A percentile compares a stretch with the other conserved stretches of the same genome.
Conservation (phyloP, 2,329 filamentous ascomycete species). For the Ascochyta koolunga region DNA sequence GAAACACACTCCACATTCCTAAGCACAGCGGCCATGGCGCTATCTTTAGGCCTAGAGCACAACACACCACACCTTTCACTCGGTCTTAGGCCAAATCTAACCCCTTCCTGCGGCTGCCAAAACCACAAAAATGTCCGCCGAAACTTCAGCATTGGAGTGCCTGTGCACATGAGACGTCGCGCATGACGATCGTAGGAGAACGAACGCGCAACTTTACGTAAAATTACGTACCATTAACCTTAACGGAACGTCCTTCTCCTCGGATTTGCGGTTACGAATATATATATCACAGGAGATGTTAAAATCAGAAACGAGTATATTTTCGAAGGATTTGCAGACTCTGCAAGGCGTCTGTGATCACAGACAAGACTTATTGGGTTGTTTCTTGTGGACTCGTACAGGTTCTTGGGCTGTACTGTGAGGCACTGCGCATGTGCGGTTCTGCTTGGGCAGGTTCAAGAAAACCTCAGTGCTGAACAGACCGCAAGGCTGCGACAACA, state of each 20-base stretch:
- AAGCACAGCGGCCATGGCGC: conserved; percentile 4
- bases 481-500: neutral
- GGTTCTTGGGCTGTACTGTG: neutral
- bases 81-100: conserved; percentile 12
- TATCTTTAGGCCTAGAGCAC: conserved; percentile 13
- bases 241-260: conserved; percentile 28
- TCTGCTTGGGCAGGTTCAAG: neutral
- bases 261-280: conserved; percentile 19
- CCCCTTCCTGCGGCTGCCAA: neutral
- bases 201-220: conserved; percentile 24
- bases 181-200: conserved; percentile 9
- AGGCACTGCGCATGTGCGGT: no score
- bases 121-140: neutral
- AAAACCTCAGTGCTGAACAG: neutral
- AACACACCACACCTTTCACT: neutral
- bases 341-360: neutral
- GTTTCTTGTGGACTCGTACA: no score
- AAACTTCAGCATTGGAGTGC: neutral
- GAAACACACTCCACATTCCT: neutral
- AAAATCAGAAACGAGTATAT: neutral
- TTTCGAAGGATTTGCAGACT: neutral
- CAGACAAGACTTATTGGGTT: no score
- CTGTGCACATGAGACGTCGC: conserved; percentile 8
- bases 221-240: conserved; percentile 37
- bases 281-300: conserved; percentile 18